Percentiles rank a stretch among this genome's conserved stretches.
Conservation (phyloP, 2,329 filamentous ascomycete genomes). For the Myriosclerotinia curreyana region DNA sequence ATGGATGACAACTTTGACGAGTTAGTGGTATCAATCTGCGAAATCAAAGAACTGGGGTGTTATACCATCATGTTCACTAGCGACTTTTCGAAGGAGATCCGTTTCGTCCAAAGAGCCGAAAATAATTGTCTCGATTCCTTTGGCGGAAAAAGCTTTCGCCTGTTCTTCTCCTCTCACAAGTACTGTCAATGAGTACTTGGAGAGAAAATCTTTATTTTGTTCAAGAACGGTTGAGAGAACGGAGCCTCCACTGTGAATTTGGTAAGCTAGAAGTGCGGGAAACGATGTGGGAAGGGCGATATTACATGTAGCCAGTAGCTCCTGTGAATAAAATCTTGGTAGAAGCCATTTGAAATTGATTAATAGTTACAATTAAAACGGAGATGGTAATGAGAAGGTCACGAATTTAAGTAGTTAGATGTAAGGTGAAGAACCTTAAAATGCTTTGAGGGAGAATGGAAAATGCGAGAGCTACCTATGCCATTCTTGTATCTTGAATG, state of each 20-base stretch:
- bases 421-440: neutral
- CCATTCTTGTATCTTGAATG: neutral
- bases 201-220: neutral
- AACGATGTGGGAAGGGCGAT: neutral
- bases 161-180: constrained; percentile 30
- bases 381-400: neutral
- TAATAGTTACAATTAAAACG: neutral
- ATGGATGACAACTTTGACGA: constrained; percentile 44
- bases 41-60: neutral
- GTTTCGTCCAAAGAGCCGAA: constrained; percentile 29
- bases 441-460: neutral
- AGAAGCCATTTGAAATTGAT: constrained; percentile 9
- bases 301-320: constrained; percentile 28
- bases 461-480: neutral
- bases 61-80: constrained; percentile 31
- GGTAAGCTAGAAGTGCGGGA: neutral
- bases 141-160: constrained; percentile 21
- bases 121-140: constrained; percentile 26
- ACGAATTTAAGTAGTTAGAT: neutral
- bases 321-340: constrained; percentile 26
- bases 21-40: neutral
- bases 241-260: constrained; percentile 25
- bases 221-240: constrained; percentile 24
- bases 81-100: constrained; percentile 25
- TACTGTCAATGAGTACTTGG: constrained; percentile 23